phyloP scores from a whole-genome alignment of 176 grass and related monocot species.

The Aegilops tauschii region DNA sequence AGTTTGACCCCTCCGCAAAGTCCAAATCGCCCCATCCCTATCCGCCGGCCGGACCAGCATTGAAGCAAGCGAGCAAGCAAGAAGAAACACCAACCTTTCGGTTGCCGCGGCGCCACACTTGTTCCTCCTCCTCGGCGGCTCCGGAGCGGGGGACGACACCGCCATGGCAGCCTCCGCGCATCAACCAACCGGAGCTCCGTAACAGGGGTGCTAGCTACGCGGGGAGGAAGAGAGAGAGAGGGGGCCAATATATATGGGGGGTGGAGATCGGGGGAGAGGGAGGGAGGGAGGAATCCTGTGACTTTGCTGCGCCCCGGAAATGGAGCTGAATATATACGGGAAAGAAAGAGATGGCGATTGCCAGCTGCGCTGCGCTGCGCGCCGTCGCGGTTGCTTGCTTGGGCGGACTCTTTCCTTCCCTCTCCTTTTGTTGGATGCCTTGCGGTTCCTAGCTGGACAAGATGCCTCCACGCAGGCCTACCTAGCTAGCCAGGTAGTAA shows the following conservation, averaged over 20 bases:
- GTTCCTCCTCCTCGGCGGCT: conserved; percentile 38
- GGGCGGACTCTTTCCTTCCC: not conserved
- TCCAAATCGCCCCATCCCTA: not conserved
- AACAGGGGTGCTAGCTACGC: not conserved
- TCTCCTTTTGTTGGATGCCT: conserved; percentile 63
- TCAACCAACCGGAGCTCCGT: not conserved
- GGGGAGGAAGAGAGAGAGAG: not conserved
- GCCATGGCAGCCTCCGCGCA: conserved; percentile 43
- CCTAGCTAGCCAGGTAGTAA: not conserved
- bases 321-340: not conserved
- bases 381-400: not conserved
- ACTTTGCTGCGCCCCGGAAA: not conserved
- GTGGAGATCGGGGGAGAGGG: too few relatives aligned
- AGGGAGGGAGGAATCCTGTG: too few relatives aligned
- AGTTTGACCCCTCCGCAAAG: not conserved
- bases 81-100: conserved; percentile 46
- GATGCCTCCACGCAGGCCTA: conserved; percentile 50
- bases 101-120: conserved; percentile 63
- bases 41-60: not conserved
- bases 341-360: not conserved
- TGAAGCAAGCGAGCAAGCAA: not conserved
- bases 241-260: not conserved
- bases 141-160: conserved; percentile 48
- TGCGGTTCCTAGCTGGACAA: conserved; percentile 66
- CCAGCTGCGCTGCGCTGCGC: not conserved